A percentile compares a stretch with the other conserved stretches of the same genome.
These are phyloP conservation scores for Candida ficus DNA, from an alignment of 805 yeast genomes.

Conservation along the genomic window DNA sequence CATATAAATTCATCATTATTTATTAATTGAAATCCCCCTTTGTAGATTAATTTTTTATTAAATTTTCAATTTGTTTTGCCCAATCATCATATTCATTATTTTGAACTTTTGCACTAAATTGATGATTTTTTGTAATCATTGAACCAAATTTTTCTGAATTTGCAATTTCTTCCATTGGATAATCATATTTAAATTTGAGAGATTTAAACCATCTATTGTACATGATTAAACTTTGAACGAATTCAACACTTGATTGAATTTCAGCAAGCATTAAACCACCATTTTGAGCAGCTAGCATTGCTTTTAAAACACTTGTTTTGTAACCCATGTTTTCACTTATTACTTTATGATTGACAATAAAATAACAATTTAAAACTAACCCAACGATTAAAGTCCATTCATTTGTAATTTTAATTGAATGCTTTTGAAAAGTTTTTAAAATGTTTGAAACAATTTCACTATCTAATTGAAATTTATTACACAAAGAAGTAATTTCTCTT, in stretches of 20 bases:
- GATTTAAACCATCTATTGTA: slow-evolving; percentile 60
- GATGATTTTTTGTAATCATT: slow-evolving; percentile 30
- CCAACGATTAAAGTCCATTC: slow-evolving; percentile 74
- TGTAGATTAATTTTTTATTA: not conserved
- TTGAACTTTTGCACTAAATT: slow-evolving; percentile 27
- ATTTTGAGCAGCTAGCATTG: slow-evolving; percentile 46
- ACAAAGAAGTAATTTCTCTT: slow-evolving; percentile 40
- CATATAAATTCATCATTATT: not conserved
- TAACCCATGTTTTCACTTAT: slow-evolving; percentile 44
- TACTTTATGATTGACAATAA: slow-evolving; percentile 44
- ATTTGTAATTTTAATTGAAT: slow-evolving; percentile 48
- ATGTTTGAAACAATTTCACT: slow-evolving; percentile 44
- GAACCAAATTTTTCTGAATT: slow-evolving; percentile 26
- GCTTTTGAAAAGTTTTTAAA: slow-evolving; percentile 43
- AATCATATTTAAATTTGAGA: slow-evolving; percentile 39
- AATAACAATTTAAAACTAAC: slow-evolving; percentile 52
- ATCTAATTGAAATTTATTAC: slow-evolving; percentile 63
- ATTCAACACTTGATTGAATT: slow-evolving; percentile 45
- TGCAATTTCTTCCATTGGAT: slow-evolving; percentile 22
- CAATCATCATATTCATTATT: slow-evolving; percentile 19
- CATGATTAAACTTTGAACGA: slow-evolving; percentile 48
- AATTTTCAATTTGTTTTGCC: slow-evolving; percentile 1
- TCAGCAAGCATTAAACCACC: slow-evolving; percentile 49
- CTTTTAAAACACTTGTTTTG: slow-evolving; percentile 41
- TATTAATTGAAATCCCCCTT: too few species aligned